phyloP scores from a whole-genome alignment of 495 filamentous ascomycete species.

The Durotheca rogersii region DNA sequence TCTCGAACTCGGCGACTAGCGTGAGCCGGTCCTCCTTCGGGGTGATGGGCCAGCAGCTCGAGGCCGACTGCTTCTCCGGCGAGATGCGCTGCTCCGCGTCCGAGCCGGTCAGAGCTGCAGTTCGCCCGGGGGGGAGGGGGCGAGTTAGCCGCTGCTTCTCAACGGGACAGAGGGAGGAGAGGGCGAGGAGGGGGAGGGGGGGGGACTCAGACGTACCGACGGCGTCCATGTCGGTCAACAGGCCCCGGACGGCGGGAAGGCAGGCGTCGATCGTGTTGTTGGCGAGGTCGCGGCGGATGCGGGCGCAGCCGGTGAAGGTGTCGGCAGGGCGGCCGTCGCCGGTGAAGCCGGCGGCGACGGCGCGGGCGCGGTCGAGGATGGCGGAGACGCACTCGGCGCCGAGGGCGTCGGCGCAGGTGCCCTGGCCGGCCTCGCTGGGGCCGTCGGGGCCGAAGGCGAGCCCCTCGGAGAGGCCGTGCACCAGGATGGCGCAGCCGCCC shows the following conservation, averaged over 20 bases:
- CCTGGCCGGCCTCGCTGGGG: conserved; percentile 4
- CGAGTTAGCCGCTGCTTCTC: too few relatives aligned
- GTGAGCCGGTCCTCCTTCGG: conserved; percentile 29
- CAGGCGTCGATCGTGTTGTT: conserved; percentile 15
- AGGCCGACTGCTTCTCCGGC: conserved; percentile 17
- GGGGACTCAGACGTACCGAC: conserved; percentile 14
- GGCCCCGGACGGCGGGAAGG: background rate
- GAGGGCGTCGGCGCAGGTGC: conserved; percentile 29
- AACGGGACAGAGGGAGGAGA: too few relatives aligned
- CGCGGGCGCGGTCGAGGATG: conserved; percentile 11
- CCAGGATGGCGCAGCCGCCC: conserved; percentile 25
- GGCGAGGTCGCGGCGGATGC: conserved; percentile 13
- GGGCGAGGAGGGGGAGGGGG: background rate
- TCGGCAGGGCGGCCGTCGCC: background rate
- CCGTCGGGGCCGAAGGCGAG: background rate
- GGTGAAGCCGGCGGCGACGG: background rate
- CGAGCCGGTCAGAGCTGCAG: conserved; percentile 22
- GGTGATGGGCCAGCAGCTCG: conserved; percentile 30
- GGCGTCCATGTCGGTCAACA: conserved; percentile 21
- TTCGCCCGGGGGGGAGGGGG: too few relatives aligned
- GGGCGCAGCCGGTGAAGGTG: conserved; percentile 8
- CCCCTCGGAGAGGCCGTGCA: conserved; percentile 10
- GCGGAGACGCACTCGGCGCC: conserved; percentile 17
- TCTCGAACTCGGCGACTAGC: conserved; percentile 13
- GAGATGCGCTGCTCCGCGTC: conserved; percentile 9